A percentile compares a stretch with the other conserved stretches of the same genome.
These are phyloP conservation scores for Calonectria multiphialidica DNA, from an alignment of 2,329 filamentous ascomycete genomes.

Conservation along the genomic window DNA sequence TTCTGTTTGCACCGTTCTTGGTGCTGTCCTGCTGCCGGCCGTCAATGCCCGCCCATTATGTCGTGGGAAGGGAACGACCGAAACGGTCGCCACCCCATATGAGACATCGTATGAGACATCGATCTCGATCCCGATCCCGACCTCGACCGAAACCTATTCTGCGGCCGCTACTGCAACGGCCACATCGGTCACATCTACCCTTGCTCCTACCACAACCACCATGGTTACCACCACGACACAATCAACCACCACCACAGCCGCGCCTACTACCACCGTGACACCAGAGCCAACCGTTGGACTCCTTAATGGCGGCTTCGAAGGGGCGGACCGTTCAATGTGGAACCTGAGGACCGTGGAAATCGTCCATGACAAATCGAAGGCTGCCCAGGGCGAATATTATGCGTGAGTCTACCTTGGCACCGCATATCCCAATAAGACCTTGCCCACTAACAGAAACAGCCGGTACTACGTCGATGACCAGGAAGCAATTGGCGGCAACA, in stretches of 20 bases:
- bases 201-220: neutral
- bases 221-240: neutral
- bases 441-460: constrained; percentile 15
- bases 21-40: constrained; percentile 19
- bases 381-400: constrained; percentile 12
- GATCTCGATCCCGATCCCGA: neutral
- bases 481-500: constrained; percentile 8
- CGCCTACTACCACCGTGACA: neutral
- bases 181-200: neutral
- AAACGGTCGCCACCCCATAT: neutral
- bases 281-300: neutral
- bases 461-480: neutral
- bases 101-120: neutral
- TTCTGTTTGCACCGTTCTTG: constrained; percentile 25
- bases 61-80: neutral
- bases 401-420: neutral
- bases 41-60: constrained; percentile 4
- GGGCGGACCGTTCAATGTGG: constrained; percentile 4
- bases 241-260: neutral
- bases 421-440: neutral
- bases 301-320: constrained; percentile 17
- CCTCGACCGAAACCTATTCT: neutral
- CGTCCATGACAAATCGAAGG: neutral
- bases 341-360: neutral
- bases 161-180: neutral